Percentiles rank a stretch among this genome's conserved stretches.
Conservation (phyloP, 2,329 filamentous ascomycete genomes). For the Aureobasidium sp. region DNA sequence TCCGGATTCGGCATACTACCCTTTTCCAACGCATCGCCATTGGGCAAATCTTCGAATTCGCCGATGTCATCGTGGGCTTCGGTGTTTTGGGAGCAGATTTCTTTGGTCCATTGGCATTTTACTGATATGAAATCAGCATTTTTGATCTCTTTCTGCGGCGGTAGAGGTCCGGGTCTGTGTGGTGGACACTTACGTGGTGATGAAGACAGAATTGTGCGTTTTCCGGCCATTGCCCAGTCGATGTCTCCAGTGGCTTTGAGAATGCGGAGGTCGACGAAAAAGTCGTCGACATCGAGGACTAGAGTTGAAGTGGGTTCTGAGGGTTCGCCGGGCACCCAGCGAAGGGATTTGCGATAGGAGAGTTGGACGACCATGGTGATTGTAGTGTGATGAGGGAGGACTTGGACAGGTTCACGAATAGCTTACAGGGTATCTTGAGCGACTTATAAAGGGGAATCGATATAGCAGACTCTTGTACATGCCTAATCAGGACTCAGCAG, state of each 20-base stretch:
- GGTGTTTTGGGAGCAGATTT: slow-evolving; percentile 11
- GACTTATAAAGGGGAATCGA: too few species aligned
- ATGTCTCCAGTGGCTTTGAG: neutral
- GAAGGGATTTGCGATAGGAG: slow-evolving; percentile 6
- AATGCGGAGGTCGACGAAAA: slow-evolving; percentile 11
- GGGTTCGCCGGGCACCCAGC: slow-evolving; percentile 2
- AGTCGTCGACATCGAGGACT: slow-evolving; percentile 7
- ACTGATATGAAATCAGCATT: neutral
- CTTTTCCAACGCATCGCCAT: slow-evolving; percentile 8
- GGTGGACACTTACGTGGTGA: neutral
- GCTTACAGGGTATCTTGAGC: too few species aligned
- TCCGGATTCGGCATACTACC: slow-evolving; percentile 7
- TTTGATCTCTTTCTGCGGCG: neutral
- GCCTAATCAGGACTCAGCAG: too few species aligned
- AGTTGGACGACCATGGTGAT: slow-evolving; percentile 9
- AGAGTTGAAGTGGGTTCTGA: slow-evolving; percentile 9
- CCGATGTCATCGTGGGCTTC: slow-evolving; percentile 7
- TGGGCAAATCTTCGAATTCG: slow-evolving; percentile 1
- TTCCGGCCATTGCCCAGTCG: slow-evolving; percentile 13
- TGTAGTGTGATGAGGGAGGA: too few species aligned
- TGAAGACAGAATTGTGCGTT: neutral
- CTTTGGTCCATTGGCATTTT: slow-evolving; percentile 9
- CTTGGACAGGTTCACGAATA: too few species aligned
- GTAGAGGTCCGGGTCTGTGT: neutral
- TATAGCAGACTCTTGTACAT: too few species aligned